Evolutionary conservation across 2,329 filamentous ascomycete genomes (phyloP).

Genomic region (Epicoccum sorghinum): DNA sequence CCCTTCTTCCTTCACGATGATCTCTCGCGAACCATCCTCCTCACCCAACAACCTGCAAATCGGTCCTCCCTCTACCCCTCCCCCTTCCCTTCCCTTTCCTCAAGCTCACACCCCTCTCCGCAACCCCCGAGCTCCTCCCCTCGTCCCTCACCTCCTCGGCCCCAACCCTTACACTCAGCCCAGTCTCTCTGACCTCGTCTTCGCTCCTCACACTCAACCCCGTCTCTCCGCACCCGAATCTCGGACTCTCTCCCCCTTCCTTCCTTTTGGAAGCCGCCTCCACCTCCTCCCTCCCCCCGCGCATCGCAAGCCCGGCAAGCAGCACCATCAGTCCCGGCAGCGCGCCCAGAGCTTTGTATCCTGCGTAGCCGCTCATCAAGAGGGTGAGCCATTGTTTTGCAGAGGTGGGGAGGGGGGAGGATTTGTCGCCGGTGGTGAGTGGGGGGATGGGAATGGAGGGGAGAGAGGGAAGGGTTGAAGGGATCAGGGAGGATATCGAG

Average conservation of each 20-base stretch:
- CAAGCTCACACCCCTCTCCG: background rate
- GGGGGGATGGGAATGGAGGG: background rate
- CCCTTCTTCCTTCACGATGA: too few species aligned
- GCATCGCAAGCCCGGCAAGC: background rate
- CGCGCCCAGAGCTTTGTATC: slow-evolving; percentile 4
- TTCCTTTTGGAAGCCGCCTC: background rate
- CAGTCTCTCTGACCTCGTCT: background rate
- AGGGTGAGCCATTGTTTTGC: background rate
- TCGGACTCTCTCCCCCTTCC: background rate
- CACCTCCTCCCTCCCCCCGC: background rate
- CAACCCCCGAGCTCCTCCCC: background rate
- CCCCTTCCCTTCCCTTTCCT: background rate
- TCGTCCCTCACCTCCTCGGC: background rate
- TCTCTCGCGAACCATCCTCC: background rate
- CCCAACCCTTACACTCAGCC: background rate
- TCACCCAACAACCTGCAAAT: slow-evolving; percentile 3
- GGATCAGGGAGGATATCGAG: background rate
- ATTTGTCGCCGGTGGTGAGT: background rate
- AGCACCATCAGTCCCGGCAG: slow-evolving; percentile 1
- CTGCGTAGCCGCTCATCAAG: background rate
- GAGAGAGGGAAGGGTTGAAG: background rate
- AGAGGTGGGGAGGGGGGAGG: background rate
- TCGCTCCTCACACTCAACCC: background rate
- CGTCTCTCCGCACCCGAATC: background rate
- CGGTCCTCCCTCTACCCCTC: slow-evolving; percentile 1